Base-by-base conservation (phyloP, 495 filamentous ascomycete species). In the Baudoinia panamericana region DNA sequence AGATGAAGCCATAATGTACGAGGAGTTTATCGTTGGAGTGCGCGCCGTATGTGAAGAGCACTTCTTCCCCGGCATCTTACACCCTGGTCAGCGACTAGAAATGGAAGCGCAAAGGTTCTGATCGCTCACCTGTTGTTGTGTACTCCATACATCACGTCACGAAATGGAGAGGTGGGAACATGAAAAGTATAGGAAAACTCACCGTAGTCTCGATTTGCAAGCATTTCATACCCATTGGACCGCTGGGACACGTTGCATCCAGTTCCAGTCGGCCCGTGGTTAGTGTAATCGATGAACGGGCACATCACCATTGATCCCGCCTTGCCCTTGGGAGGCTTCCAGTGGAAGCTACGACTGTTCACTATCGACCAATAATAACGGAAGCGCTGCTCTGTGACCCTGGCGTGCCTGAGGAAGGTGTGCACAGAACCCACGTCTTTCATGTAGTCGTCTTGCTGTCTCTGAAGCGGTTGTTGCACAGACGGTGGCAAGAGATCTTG, bases 251-350 rank as follows among this genome's bases (percentile, higher is more conserved):
- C 81, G 36, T 70, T 64, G 44, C 82, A 86, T 67, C 74, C 8
- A 11, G 15, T 42, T 1, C 38, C 43, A 18, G 35, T 33, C 1
- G 48, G 43, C n/a, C 30, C 43, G 56, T 90, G 86, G 55, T 94
- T 93, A 61, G 93, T 84, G 42, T 86, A 78, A 62, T 94, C 86
- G 2, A 84, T 75, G 44, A 92, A 84, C 1, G 86, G 86, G 58
- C 81, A 72, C 46, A 94, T 59, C 0, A 75, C 80, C 75, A 92
- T 82, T 34, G 74, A 71, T 57, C 90, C 80, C 52, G 82, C 79
- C n/a, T 47, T 48, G 9, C 39, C 52, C 1, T 58, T 33, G 1
- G 52, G 45, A 28, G 56, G 55, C 24, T 59, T 50, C 57, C 55
- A 63, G 43, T 80, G 88, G 54, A 94, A 86, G 22, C 76, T 80